Conservation (phyloP, 306 rosid genomes). For the Urtica urens region DNA sequence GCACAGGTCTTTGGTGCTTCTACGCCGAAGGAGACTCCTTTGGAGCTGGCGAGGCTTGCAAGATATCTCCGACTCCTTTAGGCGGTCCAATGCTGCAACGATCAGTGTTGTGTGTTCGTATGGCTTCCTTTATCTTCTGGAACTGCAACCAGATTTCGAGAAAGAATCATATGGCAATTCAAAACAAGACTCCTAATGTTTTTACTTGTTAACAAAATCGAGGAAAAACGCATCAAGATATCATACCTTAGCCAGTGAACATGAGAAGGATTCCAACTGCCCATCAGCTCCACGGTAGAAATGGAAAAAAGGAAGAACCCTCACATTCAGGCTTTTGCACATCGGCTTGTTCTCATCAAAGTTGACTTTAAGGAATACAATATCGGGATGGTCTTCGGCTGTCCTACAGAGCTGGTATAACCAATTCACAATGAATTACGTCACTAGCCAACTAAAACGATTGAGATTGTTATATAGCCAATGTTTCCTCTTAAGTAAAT, state of each 20-base stretch:
- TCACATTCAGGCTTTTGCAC: conserved; percentile 94
- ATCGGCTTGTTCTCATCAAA: conserved; percentile 96
- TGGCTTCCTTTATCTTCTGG: conserved; percentile 93
- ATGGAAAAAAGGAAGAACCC: conserved; percentile 95
- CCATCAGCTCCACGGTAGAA: conserved; percentile 96
- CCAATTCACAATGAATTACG: no score
- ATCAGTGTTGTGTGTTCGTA: conserved; percentile 73
- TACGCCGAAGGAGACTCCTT: conserved; percentile 39
- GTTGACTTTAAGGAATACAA: conserved; percentile 77
- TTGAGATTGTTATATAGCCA: no score
- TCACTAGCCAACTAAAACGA: no score
- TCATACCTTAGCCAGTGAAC: conserved; percentile 94
- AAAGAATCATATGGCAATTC: conserved; percentile 10
- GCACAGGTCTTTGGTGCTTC: conserved; percentile 5
- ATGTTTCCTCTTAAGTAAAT: no score
- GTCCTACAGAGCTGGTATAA: conserved; percentile 86
- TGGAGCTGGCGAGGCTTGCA: conserved; percentile 31
- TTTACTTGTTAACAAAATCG: no score
- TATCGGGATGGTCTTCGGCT: conserved; percentile 86
- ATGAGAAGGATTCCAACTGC: conserved; percentile 82
- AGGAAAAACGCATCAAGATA: not conserved
- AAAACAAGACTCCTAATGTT: not conserved
- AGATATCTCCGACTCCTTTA: conserved; percentile 55
- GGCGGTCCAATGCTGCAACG: conserved; percentile 98
- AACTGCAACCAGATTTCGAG: conserved; percentile 36